phyloP scores from a whole-genome alignment of 768 basidiomycete genomes.

The Termitomyces bulborhizus region DNA sequence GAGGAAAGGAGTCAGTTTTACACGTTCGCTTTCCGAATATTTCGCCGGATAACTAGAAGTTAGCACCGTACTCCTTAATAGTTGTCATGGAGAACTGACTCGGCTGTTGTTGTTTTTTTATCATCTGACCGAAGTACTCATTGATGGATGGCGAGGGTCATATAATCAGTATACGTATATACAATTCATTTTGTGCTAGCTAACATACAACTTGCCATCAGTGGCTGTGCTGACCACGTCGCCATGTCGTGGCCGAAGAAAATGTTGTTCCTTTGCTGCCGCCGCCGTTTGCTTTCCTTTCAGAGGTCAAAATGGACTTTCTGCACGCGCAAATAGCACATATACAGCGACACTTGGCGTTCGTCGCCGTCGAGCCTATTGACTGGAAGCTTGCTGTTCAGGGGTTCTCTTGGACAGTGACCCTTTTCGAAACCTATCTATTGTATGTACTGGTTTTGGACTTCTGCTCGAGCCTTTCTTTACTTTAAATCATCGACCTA shows the following conservation, averaged over 20 bases:
- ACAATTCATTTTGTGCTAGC: background rate
- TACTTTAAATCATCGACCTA: slow-evolving; percentile 6
- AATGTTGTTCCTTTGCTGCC: background rate
- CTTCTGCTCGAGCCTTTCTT: slow-evolving; percentile 1
- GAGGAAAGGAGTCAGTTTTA: slow-evolving; percentile 32
- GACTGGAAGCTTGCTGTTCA: slow-evolving; percentile 85
- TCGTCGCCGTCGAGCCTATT: slow-evolving; percentile 65
- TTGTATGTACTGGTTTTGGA: slow-evolving; percentile 45
- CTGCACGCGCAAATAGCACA: slow-evolving; percentile 50
- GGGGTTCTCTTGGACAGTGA: slow-evolving; percentile 66
- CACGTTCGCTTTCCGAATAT: too few relatives aligned
- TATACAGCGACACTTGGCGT: slow-evolving; percentile 60
- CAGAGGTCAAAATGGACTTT: slow-evolving; percentile 42
- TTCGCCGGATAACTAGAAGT: too few relatives aligned
- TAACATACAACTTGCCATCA: background rate
- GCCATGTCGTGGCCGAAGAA: slow-evolving; percentile 8
- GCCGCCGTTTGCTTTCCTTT: background rate
- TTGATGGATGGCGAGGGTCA: slow-evolving; percentile 9
- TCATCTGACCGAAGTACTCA: too few relatives aligned
- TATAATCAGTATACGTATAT: background rate
- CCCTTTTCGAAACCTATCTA: slow-evolving; percentile 84
- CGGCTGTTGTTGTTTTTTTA: too few relatives aligned
- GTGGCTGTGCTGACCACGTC: slow-evolving; percentile 15
- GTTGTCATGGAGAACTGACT: too few relatives aligned
- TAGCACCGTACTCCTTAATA: too few relatives aligned